Conservation (phyloP, 768 basidiomycete genomes). For the Leccinum subgranulosum region DNA sequence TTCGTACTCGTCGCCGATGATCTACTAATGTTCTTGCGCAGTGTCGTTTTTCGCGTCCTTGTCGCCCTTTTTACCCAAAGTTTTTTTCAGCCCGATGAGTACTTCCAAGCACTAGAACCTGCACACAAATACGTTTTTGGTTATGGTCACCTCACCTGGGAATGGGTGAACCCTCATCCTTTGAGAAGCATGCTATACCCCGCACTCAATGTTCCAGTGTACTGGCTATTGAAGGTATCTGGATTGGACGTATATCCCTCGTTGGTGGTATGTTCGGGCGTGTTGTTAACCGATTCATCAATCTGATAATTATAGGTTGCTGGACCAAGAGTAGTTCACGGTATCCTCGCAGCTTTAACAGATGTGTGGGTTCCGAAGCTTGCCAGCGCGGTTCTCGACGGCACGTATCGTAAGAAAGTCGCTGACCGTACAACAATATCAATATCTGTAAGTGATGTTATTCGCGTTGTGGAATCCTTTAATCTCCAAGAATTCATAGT, state of each 20-base stretch:
- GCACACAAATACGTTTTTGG: slow-evolving; percentile 89
- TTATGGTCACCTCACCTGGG: slow-evolving; percentile 93
- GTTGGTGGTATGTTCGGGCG: slow-evolving; percentile 56
- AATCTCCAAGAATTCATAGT: slow-evolving; percentile 39
- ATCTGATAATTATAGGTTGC: slow-evolving; percentile 47
- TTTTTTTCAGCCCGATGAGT: slow-evolving; percentile 97
- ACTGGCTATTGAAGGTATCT: slow-evolving; percentile 60
- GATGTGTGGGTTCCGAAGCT: slow-evolving; percentile 74
- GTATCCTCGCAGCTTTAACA: slow-evolving; percentile 70
- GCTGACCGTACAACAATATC: slow-evolving; percentile 41
- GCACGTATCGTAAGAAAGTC: slow-evolving; percentile 36
- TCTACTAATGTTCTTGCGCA: slow-evolving; percentile 24
- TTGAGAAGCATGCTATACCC: slow-evolving; percentile 84
- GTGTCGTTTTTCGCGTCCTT: slow-evolving; percentile 50
- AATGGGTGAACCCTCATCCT: slow-evolving; percentile 73
- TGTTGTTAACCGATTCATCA: neutral
- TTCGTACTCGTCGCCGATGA: neutral
- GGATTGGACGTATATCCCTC: slow-evolving; percentile 48
- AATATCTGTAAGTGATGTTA: slow-evolving; percentile 55
- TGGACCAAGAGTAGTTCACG: slow-evolving; percentile 75
- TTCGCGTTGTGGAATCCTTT: neutral
- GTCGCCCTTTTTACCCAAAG: slow-evolving; percentile 73
- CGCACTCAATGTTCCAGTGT: slow-evolving; percentile 73
- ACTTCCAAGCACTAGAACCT: slow-evolving; percentile 91
- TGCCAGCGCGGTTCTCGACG: slow-evolving; percentile 54